Percentiles rank a stretch among this genome's conserved stretches.
phyloP scores from a whole-genome alignment of 495 filamentous ascomycete genomes.

The Apiosordaria backusii region DNA sequence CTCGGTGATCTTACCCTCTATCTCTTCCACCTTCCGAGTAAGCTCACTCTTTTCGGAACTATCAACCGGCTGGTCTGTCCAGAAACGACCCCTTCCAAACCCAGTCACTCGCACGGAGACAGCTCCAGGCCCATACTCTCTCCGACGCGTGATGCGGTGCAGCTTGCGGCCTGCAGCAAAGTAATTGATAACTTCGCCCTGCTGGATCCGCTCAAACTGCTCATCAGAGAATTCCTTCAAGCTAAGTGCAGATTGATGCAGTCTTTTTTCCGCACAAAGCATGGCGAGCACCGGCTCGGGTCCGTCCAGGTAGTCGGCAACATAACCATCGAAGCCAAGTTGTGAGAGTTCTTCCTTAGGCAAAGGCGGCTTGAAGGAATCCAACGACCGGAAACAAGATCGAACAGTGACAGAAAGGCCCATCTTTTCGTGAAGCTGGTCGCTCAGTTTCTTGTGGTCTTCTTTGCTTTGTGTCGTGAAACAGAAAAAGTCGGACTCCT shows the following conservation, averaged over 20 bases:
- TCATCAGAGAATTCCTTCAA: slow-evolving; percentile 58
- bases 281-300: slow-evolving; percentile 83
- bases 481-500: slow-evolving; percentile 58
- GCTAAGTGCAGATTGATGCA: slow-evolving; percentile 66
- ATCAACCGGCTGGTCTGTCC: slow-evolving; percentile 77
- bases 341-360: slow-evolving; percentile 49
- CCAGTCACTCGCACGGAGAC: slow-evolving; percentile 58
- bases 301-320: slow-evolving; percentile 70
- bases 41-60: slow-evolving; percentile 51
- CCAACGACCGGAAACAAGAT: slow-evolving; percentile 46
- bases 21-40: slow-evolving; percentile 34
- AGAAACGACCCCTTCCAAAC: slow-evolving; percentile 56
- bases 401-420: slow-evolving; percentile 64
- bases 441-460: slow-evolving; percentile 69
- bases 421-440: slow-evolving; percentile 52
- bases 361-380: slow-evolving; percentile 52
- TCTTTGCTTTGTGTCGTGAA: slow-evolving; percentile 71
- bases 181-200: slow-evolving; percentile 42
- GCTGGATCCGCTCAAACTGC: slow-evolving; percentile 58
- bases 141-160: slow-evolving; percentile 59
- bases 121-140: slow-evolving; percentile 70
- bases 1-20: slow-evolving; percentile 35
- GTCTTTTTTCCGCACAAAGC: slow-evolving; percentile 64
- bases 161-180: slow-evolving; percentile 61
- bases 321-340: slow-evolving; percentile 75